phyloP scores from a whole-genome alignment of 768 basidiomycete species.

The Chalciporus sphaerocephalus region DNA sequence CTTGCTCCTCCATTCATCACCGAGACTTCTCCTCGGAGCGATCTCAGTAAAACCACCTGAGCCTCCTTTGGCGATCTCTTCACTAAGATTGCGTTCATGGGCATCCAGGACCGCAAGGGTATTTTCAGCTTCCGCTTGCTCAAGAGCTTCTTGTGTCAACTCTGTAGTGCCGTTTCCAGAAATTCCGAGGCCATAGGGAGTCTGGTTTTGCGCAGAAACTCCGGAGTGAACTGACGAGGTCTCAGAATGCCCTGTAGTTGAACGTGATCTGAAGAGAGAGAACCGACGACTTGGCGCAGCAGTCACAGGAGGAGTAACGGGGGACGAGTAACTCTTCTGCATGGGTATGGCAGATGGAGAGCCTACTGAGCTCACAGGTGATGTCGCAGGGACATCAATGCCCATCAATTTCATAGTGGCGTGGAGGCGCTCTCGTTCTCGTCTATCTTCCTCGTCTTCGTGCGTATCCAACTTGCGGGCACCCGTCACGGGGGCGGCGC shows the following conservation, averaged over 20 bases:
- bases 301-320: conserved; percentile 27
- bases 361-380: conserved; percentile 28
- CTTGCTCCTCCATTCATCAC: conserved; percentile 55
- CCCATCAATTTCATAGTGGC: conserved; percentile 96
- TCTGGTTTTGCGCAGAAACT: conserved; percentile 35
- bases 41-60: conserved; percentile 80
- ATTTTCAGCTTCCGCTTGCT: conserved; percentile 75
- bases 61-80: conserved; percentile 71
- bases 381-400: conserved; percentile 61
- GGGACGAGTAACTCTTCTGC: conserved; percentile 41
- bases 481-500: conserved; percentile 48
- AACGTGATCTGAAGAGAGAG: conserved; percentile 64
- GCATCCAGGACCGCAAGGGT: conserved; percentile 75
- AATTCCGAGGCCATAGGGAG: conserved; percentile 29
- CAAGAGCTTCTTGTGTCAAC: conserved; percentile 71
- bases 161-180: conserved; percentile 31
- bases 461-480: conserved; percentile 79
- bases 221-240: conserved; percentile 46
- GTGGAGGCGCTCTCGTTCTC: conserved; percentile 80
- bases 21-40: conserved; percentile 38
- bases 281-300: conserved; percentile 47
- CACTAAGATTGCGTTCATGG: conserved; percentile 66
- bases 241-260: conserved; percentile 42
- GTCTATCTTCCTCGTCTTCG: conserved; percentile 90
- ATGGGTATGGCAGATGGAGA: conserved; percentile 33